These are phyloP conservation scores for Blastomyces gilchristii DNA, from an alignment of 2,329 filamentous ascomycete genomes.

Conservation along the genomic window DNA sequence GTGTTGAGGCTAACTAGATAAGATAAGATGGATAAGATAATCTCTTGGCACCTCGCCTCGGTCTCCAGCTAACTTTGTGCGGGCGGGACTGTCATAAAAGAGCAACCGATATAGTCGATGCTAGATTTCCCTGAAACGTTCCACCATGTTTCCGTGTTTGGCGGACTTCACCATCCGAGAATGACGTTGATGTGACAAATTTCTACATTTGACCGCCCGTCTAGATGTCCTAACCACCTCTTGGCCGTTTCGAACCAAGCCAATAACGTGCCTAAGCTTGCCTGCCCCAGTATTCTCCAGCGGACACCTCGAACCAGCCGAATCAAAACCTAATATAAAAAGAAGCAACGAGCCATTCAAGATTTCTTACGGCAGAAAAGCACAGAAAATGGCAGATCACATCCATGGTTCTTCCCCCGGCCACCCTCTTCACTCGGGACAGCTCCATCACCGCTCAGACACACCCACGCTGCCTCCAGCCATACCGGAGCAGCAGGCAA, in stretches of 20 bases:
- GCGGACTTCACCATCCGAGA: not conserved
- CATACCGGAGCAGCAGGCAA: constrained; percentile 24
- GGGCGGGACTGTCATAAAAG: too few species aligned
- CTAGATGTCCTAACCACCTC: not conserved
- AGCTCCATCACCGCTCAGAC: constrained; percentile 12
- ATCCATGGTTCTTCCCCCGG: constrained; percentile 15
- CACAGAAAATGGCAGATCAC: constrained; percentile 6
- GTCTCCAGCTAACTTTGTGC: too few species aligned
- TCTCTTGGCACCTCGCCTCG: not conserved
- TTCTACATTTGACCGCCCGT: not conserved
- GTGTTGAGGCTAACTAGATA: not conserved
- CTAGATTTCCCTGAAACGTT: too few species aligned
- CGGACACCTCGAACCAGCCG: not conserved
- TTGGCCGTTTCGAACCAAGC: not conserved
- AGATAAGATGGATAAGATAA: not conserved
- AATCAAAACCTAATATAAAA: not conserved
- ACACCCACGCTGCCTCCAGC: constrained; percentile 10
- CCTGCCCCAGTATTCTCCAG: not conserved
- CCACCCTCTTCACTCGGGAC: constrained; percentile 14
- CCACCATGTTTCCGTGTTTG: not conserved
- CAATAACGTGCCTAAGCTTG: not conserved
- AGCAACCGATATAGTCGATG: too few species aligned
- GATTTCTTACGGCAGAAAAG: not conserved
- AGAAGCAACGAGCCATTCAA: not conserved
- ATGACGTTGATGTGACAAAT: not conserved